Percentiles rank a stretch among this genome's conserved stretches.
Conservation (phyloP, 2,329 filamentous ascomycete genomes). For the Trichocomaceae sp. region DNA sequence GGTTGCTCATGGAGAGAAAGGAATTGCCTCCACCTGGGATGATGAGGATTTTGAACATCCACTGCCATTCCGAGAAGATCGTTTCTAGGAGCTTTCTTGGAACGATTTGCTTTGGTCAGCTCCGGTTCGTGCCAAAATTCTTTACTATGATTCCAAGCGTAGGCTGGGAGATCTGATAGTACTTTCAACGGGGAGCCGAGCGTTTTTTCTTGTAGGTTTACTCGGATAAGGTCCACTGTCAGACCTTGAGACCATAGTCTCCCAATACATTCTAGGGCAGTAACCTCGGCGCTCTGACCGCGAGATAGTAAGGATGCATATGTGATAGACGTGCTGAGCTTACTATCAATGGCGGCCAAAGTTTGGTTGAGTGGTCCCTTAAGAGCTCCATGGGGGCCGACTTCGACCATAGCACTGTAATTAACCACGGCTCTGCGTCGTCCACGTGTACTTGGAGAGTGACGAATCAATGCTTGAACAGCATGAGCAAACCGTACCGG, state of each 20-base stretch:
- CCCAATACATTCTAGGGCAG: constrained; percentile 18
- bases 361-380: constrained; percentile 8
- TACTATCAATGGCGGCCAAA: neutral
- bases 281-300: constrained; percentile 4
- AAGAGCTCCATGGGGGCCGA: constrained; percentile 27
- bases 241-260: constrained; percentile 17
- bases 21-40: constrained; percentile 26
- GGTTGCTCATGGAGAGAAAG: constrained; percentile 25
- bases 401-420: constrained; percentile 20
- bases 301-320: neutral
- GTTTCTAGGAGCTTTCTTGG: constrained; percentile 21
- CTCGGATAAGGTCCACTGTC: constrained; percentile 17
- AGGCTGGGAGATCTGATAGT: constrained; percentile 23
- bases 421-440: neutral
- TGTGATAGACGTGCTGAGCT: neutral
- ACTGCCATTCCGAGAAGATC: constrained; percentile 27
- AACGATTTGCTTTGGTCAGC: constrained; percentile 20
- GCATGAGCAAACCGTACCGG: constrained; percentile 24
- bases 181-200: neutral
- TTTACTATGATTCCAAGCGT: constrained; percentile 23
- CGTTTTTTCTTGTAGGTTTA: constrained; percentile 15
- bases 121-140: constrained; percentile 21
- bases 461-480: constrained; percentile 13
- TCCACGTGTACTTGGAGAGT: neutral
- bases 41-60: constrained; percentile 20